phyloP scores from a whole-genome alignment of 2,329 filamentous ascomycete species.

The Colletotrichum ledebouriae region DNA sequence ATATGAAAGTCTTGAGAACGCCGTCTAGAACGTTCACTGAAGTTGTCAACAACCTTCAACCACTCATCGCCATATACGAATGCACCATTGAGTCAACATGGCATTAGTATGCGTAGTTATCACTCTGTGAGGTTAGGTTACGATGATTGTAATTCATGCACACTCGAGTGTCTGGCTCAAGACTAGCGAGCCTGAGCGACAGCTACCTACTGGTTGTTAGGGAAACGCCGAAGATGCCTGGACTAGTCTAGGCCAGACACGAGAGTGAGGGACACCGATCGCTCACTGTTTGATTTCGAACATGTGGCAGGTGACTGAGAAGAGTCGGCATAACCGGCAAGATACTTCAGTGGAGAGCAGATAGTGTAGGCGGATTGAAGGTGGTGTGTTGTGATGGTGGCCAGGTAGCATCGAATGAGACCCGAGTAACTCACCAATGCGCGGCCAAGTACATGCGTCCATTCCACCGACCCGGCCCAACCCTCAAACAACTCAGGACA shows the following conservation, averaged over 20 bases:
- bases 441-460: conserved; percentile 3
- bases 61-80: not conserved
- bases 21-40: not conserved
- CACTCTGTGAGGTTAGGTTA: not conserved
- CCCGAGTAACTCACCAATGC: not conserved
- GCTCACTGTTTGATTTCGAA: not conserved
- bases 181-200: not conserved
- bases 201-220: not conserved
- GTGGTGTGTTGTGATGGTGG: conserved; percentile 11
- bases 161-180: not conserved
- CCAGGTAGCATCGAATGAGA: conserved; percentile 11
- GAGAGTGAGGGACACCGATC: conserved; percentile 6
- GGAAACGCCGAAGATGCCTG: not conserved
- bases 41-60: not conserved
- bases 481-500: not conserved
- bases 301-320: not conserved
- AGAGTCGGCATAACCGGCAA: not conserved
- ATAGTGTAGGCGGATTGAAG: not conserved
- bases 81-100: conserved; percentile 7
- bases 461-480: conserved; percentile 10
- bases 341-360: conserved; percentile 1
- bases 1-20: conserved; percentile 8
- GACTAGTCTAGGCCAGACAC: conserved; percentile 1
- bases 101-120: not conserved
- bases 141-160: not conserved